phyloP scores from a whole-genome alignment of 768 basidiomycete species.

The Suillus fuscotomentosus region DNA sequence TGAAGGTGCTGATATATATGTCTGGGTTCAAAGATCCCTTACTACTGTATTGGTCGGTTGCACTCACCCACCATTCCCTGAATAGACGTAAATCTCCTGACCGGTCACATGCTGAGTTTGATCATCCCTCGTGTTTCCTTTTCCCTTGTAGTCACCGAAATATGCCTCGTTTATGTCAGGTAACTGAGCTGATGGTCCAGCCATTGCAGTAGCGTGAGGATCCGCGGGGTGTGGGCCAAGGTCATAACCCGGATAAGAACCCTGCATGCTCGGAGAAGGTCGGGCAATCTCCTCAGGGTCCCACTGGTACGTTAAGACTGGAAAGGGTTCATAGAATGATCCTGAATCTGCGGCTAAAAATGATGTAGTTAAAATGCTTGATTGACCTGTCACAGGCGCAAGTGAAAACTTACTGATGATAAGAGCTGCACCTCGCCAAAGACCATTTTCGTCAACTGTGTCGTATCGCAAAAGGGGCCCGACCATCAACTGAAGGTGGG shows the following conservation, averaged over 20 bases:
- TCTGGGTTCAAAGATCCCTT: slow-evolving; percentile 1
- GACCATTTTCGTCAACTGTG: slow-evolving; percentile 70
- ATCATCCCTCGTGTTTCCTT: slow-evolving; percentile 21
- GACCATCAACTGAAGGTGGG: slow-evolving; percentile 87
- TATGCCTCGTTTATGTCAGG: slow-evolving; percentile 8
- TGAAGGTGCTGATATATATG: slow-evolving; percentile 59
- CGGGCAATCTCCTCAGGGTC: slow-evolving; percentile 49
- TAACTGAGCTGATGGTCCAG: slow-evolving; percentile 16
- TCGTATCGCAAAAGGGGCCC: slow-evolving; percentile 90
- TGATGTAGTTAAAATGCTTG: not conserved
- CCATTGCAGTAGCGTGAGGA: slow-evolving; percentile 51
- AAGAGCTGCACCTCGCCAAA: slow-evolving; percentile 89
- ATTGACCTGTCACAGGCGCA: not conserved
- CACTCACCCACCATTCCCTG: slow-evolving; percentile 51
- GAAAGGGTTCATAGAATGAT: slow-evolving; percentile 74
- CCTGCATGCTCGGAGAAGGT: slow-evolving; percentile 25
- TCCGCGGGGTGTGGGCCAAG: slow-evolving; percentile 76
- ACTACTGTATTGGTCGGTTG: not conserved
- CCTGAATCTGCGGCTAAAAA: slow-evolving; percentile 70
- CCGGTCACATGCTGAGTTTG: slow-evolving; percentile 47
- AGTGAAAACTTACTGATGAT: slow-evolving; percentile 70
- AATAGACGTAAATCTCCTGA: slow-evolving; percentile 75
- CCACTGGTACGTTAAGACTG: slow-evolving; percentile 69
- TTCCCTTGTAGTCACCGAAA: slow-evolving; percentile 17
- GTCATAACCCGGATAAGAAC: slow-evolving; percentile 36